Evolutionary conservation across 2,329 filamentous ascomycete genomes (phyloP).

Genomic region (Didymella sp.): DNA sequence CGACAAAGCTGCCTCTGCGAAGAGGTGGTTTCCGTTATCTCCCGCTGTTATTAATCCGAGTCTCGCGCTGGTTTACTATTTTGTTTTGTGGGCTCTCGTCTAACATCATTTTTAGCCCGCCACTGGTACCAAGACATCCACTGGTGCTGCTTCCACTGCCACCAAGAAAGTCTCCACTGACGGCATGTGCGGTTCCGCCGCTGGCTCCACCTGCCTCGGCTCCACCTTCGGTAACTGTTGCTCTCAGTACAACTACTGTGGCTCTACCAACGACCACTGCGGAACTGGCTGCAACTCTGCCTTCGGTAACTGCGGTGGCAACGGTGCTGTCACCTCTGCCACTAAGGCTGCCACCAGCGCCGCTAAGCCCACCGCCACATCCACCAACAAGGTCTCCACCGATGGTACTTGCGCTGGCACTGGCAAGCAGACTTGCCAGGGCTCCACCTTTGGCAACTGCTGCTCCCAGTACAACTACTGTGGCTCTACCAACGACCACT

Average conservation of each 20-base stretch:
- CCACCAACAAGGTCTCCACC: slow-evolving; percentile 31
- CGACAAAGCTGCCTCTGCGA: slow-evolving; percentile 7
- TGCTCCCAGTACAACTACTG: slow-evolving; percentile 47
- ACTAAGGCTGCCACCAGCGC: slow-evolving; percentile 13
- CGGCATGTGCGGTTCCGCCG: slow-evolving; percentile 52
- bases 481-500: slow-evolving; percentile 28
- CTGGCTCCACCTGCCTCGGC: slow-evolving; percentile 53
- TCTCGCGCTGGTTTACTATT: slow-evolving; percentile 8
- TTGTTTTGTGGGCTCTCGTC: slow-evolving; percentile 6
- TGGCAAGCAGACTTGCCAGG: slow-evolving; percentile 50
- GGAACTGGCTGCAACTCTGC: slow-evolving; percentile 42
- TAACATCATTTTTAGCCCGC: slow-evolving; percentile 17
- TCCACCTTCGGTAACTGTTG: slow-evolving; percentile 57
- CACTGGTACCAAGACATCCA: slow-evolving; percentile 22
- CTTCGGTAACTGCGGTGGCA: slow-evolving; percentile 40
- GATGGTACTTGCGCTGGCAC: slow-evolving; percentile 41
- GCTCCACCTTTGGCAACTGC: slow-evolving; percentile 55
- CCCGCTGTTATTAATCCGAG: slow-evolving; percentile 4
- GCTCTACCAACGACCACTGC: slow-evolving; percentile 31
- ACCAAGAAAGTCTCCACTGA: slow-evolving; percentile 49
- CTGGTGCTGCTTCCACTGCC: slow-evolving; percentile 24
- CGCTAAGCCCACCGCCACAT: slow-evolving; percentile 8
- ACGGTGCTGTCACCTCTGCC: slow-evolving; percentile 9
- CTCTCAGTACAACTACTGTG: slow-evolving; percentile 30
- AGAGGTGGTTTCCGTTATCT: slow-evolving; percentile 14